Base-by-base conservation (phyloP, 2,329 filamentous ascomycete species). In the Aspergillus alliaceus region DNA sequence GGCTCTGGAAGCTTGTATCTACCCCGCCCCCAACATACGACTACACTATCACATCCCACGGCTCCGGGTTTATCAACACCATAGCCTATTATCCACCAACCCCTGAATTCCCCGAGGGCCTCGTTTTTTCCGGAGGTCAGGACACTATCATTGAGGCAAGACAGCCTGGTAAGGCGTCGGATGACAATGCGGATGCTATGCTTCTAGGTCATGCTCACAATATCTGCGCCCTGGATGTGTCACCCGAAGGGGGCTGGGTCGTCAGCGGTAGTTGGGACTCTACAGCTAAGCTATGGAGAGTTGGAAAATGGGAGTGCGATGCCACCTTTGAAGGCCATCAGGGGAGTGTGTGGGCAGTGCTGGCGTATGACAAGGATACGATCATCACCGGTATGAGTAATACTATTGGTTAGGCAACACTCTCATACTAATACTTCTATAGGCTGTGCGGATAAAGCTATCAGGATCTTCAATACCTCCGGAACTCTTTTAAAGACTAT, bases 261-360 rank as follows among this genome's bases (percentile, higher is more conserved):
- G 87, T 97, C 47, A 98, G 93, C 63, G 95, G 93, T 31, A 90
- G 93, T 67, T 99, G 95, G 95, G 95, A 99, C 74, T 86, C 86
- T 29, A 89, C 92, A 62, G 93, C 91, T 27, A 88, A 91, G 54
- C 79, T 98, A 52, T 99, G 95, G 95, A 84, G 82, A 61, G 79
- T 95, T n/a, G 85, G 85, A 39, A 92, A 89, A 64, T 97, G 93
- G 90, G 91, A 96, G 69, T 85, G 85, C 9, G 85, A 90, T 62
- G 77, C 86, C 31, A 79, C 89, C 47, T 80, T 99, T 18, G 78
- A 85, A 46, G 92, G 91, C 5, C 92, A 97, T 69, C 84, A 88
- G 54, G 90, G 85, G 37, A 89, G 88, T 50, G 92, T 99, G 14
- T 98, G 93, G 93, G 89, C 89, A n/a, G 92, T 97, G 4, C 75